Evolutionary conservation across 2,329 filamentous ascomycete genomes (phyloP).

Genomic region (Lizonia empirigonia): DNA sequence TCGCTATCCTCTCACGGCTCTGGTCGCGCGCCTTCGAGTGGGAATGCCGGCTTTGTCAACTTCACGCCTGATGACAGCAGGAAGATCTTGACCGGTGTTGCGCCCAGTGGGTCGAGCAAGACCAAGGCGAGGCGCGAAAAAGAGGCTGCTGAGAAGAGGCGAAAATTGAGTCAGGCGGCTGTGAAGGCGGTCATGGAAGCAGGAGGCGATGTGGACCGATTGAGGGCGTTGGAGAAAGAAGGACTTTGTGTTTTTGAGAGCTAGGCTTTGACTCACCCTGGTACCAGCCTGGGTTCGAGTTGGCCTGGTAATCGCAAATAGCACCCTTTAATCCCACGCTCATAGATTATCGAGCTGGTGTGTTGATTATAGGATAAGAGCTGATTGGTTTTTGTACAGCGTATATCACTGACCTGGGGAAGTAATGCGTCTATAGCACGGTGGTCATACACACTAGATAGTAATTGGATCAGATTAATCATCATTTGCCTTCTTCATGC

Average conservation of each 20-base stretch:
- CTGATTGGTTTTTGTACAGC: neutral
- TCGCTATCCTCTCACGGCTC: conserved; percentile 23
- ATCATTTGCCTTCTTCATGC: neutral
- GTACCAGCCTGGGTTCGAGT: conserved; percentile 6
- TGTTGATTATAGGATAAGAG: neutral
- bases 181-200: conserved; percentile 71
- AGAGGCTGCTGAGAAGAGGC: conserved; percentile 78
- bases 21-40: conserved; percentile 52
- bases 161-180: conserved; percentile 70
- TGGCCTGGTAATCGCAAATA: neutral
- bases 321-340: neutral
- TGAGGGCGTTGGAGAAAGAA: conserved; percentile 52
- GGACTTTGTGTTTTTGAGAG: conserved; percentile 43
- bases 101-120: conserved; percentile 88
- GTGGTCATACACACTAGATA: conserved; percentile 5
- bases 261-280: conserved; percentile 13
- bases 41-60: conserved; percentile 77
- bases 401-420: conserved; percentile 18
- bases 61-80: conserved; percentile 81
- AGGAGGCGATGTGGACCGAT: conserved; percentile 64
- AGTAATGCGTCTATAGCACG: conserved; percentile 22
- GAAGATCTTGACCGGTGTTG: conserved; percentile 85
- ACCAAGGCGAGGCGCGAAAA: conserved; percentile 92
- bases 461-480: conserved; percentile 1
- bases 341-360: conserved; percentile 9